Evolutionary conservation across 164 flowering plant genomes (phyloP), one percentile per base, ranked within the genome.

Genomic region (Nymphaea colorata): DNA sequence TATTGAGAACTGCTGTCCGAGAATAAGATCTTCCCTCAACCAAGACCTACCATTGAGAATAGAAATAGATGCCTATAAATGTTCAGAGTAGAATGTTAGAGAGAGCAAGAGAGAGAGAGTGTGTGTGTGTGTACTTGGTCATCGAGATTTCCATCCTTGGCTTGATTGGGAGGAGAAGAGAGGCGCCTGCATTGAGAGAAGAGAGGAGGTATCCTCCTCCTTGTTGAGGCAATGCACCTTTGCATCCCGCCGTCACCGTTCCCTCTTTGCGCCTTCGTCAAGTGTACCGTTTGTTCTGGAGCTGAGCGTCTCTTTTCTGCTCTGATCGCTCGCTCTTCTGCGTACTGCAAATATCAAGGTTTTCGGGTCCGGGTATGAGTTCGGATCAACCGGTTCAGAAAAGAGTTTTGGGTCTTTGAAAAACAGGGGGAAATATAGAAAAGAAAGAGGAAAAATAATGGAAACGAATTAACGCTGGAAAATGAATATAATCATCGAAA

Each of bases 1-100:
- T 83, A 69, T 89, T 88, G 69, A 93, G 89, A 70, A 90, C 77
- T 41, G 96, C 91, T 42, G 87, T 83, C 76, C 98, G 80, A 41
- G 94, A 79, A 65, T 77, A 82, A 5, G 94, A 83, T 71, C 80
- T 84, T 64, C 97, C 98, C 82, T 91, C 87, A 51, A 93, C 96
- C 62, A 83, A 76, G 66, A 93, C 89, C 97, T 93, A 79, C 36
- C 41, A 17, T 10, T 17, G 64, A 6, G 41, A 17, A 11, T 17
- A 41, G 64, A 17, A 61, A 25, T 25, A 25, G 36, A 25, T 25
- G 36, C 36, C 36, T 1, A 25, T 25, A 25, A 25, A 10, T 17
- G 64, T 61, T 12, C 36, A 41, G 66, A 82, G 72, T 4, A 66
- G 5, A 68, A 18, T 64, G 45, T 61, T 3, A 61, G n/a, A 66